These are phyloP conservation scores for Periconia sp. DNA, from an alignment of 2,329 filamentous ascomycete genomes.

Conservation along the genomic window DNA sequence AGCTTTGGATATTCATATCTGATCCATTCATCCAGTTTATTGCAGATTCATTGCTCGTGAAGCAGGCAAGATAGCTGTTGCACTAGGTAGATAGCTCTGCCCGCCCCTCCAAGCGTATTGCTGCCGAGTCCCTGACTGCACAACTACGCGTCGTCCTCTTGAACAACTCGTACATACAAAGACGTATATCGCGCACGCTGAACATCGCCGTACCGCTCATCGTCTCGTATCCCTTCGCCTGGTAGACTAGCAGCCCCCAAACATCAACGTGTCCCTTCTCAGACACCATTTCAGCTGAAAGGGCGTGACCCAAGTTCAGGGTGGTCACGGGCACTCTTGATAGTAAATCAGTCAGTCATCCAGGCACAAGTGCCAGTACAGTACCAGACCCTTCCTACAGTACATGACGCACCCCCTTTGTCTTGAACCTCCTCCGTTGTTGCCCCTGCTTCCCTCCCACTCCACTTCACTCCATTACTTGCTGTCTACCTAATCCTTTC, in stretches of 20 bases:
- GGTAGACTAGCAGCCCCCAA: neutral
- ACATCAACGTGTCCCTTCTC: neutral
- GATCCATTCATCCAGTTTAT: neutral
- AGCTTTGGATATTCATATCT: no score
- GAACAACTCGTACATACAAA: no score
- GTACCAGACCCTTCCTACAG: neutral
- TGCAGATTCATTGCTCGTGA: neutral
- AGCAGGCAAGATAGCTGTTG: neutral
- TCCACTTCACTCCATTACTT: neutral
- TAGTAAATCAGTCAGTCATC: neutral
- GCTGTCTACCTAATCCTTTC: neutral
- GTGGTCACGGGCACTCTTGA: neutral
- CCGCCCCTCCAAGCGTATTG: neutral
- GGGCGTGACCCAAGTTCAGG: neutral
- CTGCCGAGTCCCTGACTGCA: neutral
- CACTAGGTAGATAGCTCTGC: neutral
- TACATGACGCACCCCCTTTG: constrained; percentile 31
- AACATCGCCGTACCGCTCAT: no score
- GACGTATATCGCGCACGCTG: no score
- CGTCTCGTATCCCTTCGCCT: neutral
- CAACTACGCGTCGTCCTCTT: no score
- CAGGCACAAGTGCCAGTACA: neutral
- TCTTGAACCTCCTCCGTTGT: constrained; percentile 5
- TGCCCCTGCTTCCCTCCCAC: constrained; percentile 1
- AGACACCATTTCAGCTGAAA: constrained; percentile 3